phyloP scores from a whole-genome alignment of 106 monocot genomes.

The Gastrodia elata region DNA sequence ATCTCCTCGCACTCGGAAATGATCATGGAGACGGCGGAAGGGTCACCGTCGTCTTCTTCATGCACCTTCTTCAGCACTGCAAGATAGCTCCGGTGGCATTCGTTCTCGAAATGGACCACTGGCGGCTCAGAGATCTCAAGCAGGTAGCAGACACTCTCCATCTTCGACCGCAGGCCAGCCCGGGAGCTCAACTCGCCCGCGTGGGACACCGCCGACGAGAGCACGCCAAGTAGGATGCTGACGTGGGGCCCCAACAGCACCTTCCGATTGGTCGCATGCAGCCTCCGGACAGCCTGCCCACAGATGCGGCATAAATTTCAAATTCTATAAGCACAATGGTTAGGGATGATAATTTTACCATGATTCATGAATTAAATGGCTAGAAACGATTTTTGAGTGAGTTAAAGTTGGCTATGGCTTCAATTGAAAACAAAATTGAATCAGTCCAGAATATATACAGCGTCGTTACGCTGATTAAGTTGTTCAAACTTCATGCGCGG shows the following conservation, averaged over 20 bases:
- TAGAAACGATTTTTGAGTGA: too few relatives aligned
- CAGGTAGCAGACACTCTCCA: conserved; percentile 58
- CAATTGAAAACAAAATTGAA: too few relatives aligned
- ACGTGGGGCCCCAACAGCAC: conserved; percentile 40
- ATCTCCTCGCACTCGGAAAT: conserved; percentile 47
- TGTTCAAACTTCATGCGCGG: too few relatives aligned
- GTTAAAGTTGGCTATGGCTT: too few relatives aligned
- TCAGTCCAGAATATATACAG: too few relatives aligned
- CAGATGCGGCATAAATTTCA: too few relatives aligned
- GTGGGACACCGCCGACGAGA: conserved; percentile 64
- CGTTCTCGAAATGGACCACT: conserved; percentile 79
- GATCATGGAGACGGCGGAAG: conserved; percentile 41
- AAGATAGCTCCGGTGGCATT: conserved; percentile 61
- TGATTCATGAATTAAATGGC: too few relatives aligned
- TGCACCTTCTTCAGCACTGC: conserved; percentile 39
- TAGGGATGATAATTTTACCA: too few relatives aligned
- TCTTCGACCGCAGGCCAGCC: conserved; percentile 33
- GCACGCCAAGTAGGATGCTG: conserved; percentile 43
- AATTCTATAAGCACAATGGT: too few relatives aligned
- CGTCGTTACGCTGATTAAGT: too few relatives aligned
- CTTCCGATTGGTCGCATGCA: conserved; percentile 45
- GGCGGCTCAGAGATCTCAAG: conserved; percentile 78
- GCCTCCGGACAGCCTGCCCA: conserved; percentile 47
- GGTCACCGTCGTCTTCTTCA: too few relatives aligned
- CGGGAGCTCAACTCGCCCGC: conserved; percentile 44